Conservation (phyloP, 139 green algal species). For the Pleodorina starrii region DNA sequence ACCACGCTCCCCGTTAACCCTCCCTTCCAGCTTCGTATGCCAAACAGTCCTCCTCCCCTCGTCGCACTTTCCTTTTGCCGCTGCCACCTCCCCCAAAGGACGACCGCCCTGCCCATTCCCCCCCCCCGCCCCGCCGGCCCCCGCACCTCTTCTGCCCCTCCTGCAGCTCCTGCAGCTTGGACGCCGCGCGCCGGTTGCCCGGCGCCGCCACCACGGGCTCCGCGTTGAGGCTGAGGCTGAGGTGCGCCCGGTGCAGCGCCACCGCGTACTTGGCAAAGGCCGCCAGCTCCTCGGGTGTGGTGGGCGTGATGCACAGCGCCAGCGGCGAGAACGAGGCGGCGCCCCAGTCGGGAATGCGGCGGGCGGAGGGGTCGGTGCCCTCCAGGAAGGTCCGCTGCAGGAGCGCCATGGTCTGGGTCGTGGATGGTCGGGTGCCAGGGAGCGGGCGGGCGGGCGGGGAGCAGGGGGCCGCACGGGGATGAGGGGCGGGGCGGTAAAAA, state of each 20-base stretch:
- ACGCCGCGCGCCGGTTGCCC: background rate
- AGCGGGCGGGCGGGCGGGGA: too few relatives aligned
- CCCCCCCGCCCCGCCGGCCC: too few relatives aligned
- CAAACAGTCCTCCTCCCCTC: background rate
- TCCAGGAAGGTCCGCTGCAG: conserved; percentile 71
- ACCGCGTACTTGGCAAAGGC: conserved; percentile 74
- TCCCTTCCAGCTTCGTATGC: too few relatives aligned
- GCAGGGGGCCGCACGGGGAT: too few relatives aligned
- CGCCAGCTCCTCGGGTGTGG: conserved; percentile 55
- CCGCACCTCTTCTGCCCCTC: conserved; percentile 55
- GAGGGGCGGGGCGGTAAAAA: too few relatives aligned
- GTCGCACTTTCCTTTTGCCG: too few relatives aligned
- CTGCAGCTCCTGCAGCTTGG: conserved; percentile 47
- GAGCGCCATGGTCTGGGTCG: conserved; percentile 68
- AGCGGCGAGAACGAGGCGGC: conserved; percentile 80
- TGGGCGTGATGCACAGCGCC: conserved; percentile 78
- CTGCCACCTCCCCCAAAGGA: too few relatives aligned
- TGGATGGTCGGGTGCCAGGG: too few relatives aligned
- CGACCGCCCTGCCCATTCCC: too few relatives aligned
- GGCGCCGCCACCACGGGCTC: background rate
- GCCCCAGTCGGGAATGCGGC: conserved; percentile 83
- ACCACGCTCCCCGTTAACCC: too few relatives aligned
- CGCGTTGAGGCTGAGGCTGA: conserved; percentile 17
- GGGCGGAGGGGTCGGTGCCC: conserved; percentile 52
- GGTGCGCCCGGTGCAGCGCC: conserved; percentile 60